Evolutionary conservation across 2,329 filamentous ascomycete genomes (phyloP).

Genomic region (Microascus cirrosus): DNA sequence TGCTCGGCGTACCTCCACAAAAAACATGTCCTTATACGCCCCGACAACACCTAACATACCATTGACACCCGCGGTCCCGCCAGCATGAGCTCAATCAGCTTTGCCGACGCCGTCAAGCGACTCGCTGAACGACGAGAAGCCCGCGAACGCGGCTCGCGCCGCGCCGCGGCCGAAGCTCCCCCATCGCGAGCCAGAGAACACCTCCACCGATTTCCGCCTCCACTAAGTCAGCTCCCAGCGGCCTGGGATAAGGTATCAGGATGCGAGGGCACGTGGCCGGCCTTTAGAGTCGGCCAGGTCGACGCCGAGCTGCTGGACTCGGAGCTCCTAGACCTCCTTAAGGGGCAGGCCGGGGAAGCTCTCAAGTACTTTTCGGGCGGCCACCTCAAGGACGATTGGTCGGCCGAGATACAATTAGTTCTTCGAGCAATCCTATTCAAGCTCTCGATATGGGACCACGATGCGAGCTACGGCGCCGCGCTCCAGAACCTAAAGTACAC

Average conservation of each 20-base stretch:
- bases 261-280: constrained; percentile 68
- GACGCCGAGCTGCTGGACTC: constrained; percentile 93
- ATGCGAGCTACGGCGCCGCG: constrained; percentile 87
- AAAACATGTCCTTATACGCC: not conserved
- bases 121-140: constrained; percentile 70
- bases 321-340: constrained; percentile 77
- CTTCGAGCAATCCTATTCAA: constrained; percentile 82
- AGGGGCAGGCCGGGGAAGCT: constrained; percentile 75
- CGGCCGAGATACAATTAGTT: constrained; percentile 68
- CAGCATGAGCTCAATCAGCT: constrained; percentile 49
- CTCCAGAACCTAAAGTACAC: constrained; percentile 86
- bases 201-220: constrained; percentile 47
- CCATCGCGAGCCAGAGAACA: constrained; percentile 41
- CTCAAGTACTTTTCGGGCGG: constrained; percentile 73
- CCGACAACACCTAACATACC: not conserved
- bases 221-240: constrained; percentile 47
- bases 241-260: constrained; percentile 63
- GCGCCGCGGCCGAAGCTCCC: constrained; percentile 25
- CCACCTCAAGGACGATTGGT: constrained; percentile 75
- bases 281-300: constrained; percentile 89
- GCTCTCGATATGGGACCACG: constrained; percentile 90
- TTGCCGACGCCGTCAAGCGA: constrained; percentile 81
- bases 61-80: constrained; percentile 7
- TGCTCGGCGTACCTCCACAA: not conserved
- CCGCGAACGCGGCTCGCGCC: constrained; percentile 53